Evolutionary conservation across 2,329 filamentous ascomycete species (phyloP).

Genomic region (Fusarium verrucosum): DNA sequence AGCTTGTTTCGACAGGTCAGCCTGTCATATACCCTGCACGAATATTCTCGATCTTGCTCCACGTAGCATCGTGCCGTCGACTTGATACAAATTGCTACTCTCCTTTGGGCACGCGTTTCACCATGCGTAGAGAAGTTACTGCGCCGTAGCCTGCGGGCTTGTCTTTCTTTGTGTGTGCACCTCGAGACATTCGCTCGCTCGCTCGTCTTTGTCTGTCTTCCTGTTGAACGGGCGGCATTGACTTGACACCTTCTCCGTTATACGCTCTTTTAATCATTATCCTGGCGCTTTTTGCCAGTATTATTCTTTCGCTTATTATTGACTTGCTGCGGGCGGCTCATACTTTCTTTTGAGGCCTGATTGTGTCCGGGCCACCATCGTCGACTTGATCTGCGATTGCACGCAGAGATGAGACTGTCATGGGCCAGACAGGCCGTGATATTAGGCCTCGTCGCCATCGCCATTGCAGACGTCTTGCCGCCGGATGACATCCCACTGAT

Average conservation of each 20-base stretch:
- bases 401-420: constrained; percentile 44
- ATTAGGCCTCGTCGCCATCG: constrained; percentile 45
- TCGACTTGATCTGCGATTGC: neutral
- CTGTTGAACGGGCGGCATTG: constrained; percentile 24
- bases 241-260: constrained; percentile 13
- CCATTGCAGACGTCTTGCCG: constrained; percentile 46
- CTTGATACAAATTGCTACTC: constrained; percentile 19
- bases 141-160: too few species aligned
- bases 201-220: constrained; percentile 8
- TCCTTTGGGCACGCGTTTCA: constrained; percentile 25
- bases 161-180: constrained; percentile 6
- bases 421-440: constrained; percentile 42
- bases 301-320: constrained; percentile 20
- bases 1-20: constrained; percentile 13
- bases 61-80: constrained; percentile 22
- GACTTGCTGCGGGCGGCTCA: constrained; percentile 11
- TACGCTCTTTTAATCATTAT: constrained; percentile 28
- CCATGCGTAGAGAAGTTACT: constrained; percentile 15
- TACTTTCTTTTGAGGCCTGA: constrained; percentile 14
- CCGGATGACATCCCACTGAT: constrained; percentile 51
- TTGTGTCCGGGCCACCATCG: constrained; percentile 22
- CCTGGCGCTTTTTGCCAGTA: constrained; percentile 18
- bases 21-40: constrained; percentile 6
- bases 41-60: constrained; percentile 24
- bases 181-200: constrained; percentile 11